Evolutionary conservation across 371 early-diverging fungal species (phyloP).

Genomic region (Phascolomyces articulosus): DNA sequence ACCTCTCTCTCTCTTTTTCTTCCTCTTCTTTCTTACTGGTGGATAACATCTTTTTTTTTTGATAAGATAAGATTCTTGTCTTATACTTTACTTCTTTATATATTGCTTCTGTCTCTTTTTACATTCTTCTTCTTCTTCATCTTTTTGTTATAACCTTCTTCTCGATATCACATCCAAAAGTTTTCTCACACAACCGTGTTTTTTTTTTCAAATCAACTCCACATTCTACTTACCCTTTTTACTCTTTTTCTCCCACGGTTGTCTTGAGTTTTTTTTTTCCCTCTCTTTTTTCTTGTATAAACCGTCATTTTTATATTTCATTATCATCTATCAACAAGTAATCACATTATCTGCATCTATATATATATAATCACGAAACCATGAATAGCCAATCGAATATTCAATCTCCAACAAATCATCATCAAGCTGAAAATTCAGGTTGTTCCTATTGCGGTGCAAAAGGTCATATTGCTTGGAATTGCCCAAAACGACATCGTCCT

Average conservation of each 20-base stretch:
- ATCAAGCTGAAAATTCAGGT: constrained; percentile 13
- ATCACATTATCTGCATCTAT: too few species aligned
- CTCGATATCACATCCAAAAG: background rate
- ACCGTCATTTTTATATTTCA: too few species aligned
- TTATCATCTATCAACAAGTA: too few species aligned
- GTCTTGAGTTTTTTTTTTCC: background rate
- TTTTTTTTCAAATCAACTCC: too few species aligned
- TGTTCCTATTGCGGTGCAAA: constrained; percentile 41
- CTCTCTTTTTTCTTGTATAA: background rate
- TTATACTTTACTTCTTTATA: too few species aligned
- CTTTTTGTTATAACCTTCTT: background rate
- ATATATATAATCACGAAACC: too few species aligned
- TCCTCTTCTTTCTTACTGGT: background rate
- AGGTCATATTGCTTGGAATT: constrained; percentile 48
- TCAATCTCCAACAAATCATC: constrained; percentile 2
- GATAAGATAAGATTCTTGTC: constrained; percentile 23
- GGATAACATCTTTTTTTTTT: constrained; percentile 1
- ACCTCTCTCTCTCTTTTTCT: too few species aligned
- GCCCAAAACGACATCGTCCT: constrained; percentile 50
- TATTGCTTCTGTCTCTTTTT: background rate
- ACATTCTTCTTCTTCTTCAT: background rate
- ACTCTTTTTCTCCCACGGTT: constrained; percentile 9
- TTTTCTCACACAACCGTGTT: background rate
- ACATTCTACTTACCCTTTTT: constrained; percentile 1
- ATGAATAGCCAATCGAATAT: background rate